Percentiles rank a stretch among this genome's conserved stretches.
Conservation (phyloP, 805 yeast genomes). For the Candida adriatica region DNA sequence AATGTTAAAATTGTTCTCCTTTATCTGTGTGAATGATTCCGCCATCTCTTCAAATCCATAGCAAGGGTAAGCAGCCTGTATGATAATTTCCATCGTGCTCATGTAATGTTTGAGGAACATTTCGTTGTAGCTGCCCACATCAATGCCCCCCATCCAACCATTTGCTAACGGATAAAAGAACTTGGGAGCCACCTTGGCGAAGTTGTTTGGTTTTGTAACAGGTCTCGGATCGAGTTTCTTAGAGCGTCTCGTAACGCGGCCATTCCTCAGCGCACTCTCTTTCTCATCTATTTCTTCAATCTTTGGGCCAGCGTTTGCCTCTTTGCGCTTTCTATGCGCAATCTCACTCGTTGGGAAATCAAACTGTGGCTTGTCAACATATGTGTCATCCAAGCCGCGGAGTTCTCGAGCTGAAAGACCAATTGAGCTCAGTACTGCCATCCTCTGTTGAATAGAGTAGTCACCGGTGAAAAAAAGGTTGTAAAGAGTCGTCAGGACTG, state of each 20-base stretch:
- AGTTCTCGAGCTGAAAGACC: constrained; percentile 71
- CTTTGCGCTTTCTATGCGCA: constrained; percentile 14
- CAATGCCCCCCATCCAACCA: constrained; percentile 48
- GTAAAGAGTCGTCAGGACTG: constrained; percentile 31
- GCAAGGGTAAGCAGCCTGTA: constrained; percentile 43
- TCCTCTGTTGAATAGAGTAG: constrained; percentile 71
- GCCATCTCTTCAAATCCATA: constrained; percentile 31
- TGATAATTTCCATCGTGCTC: constrained; percentile 37
- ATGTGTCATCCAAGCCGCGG: constrained; percentile 51
- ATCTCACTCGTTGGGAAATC: constrained; percentile 29
- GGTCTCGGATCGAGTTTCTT: constrained; percentile 21
- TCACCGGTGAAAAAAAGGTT: constrained; percentile 60
- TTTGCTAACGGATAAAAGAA: constrained; percentile 49
- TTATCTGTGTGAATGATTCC: constrained; percentile 22
- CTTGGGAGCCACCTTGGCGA: constrained; percentile 30
- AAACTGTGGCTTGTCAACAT: constrained; percentile 31
- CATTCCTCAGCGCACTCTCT: constrained; percentile 6
- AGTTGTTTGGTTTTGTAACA: constrained; percentile 22
- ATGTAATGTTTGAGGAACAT: constrained; percentile 46
- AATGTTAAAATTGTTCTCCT: constrained; percentile 10
- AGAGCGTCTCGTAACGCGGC: constrained; percentile 27
- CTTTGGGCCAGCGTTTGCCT: constrained; percentile 13
- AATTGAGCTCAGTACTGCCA: constrained; percentile 58
- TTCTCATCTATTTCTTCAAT: constrained; percentile 13
- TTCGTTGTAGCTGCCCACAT: constrained; percentile 46